Percentiles rank a stretch among this genome's conserved stretches.
Conservation (phyloP, 139 green algal species). For the Volvox africanus region DNA sequence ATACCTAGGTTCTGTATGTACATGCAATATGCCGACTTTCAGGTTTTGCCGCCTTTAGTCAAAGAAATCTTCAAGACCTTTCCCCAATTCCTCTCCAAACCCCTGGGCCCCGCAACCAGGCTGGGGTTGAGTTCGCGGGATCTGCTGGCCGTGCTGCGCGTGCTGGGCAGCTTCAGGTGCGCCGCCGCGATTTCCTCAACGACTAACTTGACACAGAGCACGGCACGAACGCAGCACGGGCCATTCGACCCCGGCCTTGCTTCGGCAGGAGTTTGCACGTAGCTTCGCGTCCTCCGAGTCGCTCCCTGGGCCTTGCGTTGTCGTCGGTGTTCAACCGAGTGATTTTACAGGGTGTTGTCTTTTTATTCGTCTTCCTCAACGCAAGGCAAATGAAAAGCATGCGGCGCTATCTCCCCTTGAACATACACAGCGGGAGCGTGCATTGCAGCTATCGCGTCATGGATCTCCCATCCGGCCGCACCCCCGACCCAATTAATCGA, state of each 20-base stretch:
- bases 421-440: background rate
- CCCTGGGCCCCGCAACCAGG: background rate
- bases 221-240: too few species aligned
- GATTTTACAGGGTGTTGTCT: background rate
- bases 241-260: background rate
- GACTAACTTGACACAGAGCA: too few species aligned
- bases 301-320: too few species aligned
- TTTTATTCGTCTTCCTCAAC: background rate
- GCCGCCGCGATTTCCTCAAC: too few species aligned
- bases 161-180: background rate
- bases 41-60: background rate
- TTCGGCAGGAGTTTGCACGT: too few species aligned
- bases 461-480: too few species aligned
- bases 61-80: background rate
- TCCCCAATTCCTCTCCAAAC: background rate
- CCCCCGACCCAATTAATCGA: too few species aligned
- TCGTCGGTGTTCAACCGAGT: background rate
- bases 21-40: too few species aligned
- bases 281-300: too few species aligned
- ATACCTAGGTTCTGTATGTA: background rate
- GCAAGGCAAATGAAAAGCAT: too few species aligned
- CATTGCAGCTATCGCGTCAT: too few species aligned
- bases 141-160: conserved; percentile 3
- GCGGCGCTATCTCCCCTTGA: background rate
- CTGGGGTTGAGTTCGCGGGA: conserved; percentile 2